Evolutionary conservation across 2,329 filamentous ascomycete species (phyloP).

Genomic region (Thelonectria blattea): DNA sequence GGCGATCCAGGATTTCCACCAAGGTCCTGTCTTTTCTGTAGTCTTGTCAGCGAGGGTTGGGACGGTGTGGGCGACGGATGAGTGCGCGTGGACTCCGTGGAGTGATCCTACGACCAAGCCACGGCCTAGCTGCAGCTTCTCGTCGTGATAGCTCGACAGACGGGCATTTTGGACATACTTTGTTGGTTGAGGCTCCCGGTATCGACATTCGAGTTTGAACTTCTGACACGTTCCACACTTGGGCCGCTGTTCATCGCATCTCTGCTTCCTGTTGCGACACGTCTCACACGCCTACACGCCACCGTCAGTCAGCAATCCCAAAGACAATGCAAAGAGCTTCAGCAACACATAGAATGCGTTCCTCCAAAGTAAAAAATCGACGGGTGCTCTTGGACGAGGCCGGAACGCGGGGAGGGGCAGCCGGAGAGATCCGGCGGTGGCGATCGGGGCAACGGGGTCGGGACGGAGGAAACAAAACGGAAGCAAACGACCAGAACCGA

Average conservation of each 20-base stretch:
- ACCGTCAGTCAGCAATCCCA: slow-evolving; percentile 19
- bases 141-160: slow-evolving; percentile 11
- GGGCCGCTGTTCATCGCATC: slow-evolving; percentile 67
- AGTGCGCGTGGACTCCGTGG: not conserved
- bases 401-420: slow-evolving; percentile 12
- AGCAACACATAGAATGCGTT: not conserved
- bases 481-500: not conserved
- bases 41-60: slow-evolving; percentile 23
- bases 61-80: not conserved
- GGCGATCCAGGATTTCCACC: slow-evolving; percentile 63
- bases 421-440: slow-evolving; percentile 5
- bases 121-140: slow-evolving; percentile 13
- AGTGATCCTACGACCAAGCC: not conserved
- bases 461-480: slow-evolving; percentile 2
- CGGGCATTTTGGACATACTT: slow-evolving; percentile 55
- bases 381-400: not conserved
- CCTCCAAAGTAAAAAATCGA: not conserved
- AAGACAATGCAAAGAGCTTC: not conserved
- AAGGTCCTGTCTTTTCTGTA: slow-evolving; percentile 67
- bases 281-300: slow-evolving; percentile 59
- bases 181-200: slow-evolving; percentile 65
- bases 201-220: slow-evolving; percentile 64
- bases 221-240: slow-evolving; percentile 65
- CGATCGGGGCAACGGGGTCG: slow-evolving; percentile 8
- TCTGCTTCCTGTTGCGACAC: slow-evolving; percentile 66